A percentile compares a stretch with the other conserved stretches of the same genome.
These are phyloP conservation scores for Schwanniomyces occidentalis DNA, from an alignment of 805 yeast genomes.

Conservation along the genomic window DNA sequence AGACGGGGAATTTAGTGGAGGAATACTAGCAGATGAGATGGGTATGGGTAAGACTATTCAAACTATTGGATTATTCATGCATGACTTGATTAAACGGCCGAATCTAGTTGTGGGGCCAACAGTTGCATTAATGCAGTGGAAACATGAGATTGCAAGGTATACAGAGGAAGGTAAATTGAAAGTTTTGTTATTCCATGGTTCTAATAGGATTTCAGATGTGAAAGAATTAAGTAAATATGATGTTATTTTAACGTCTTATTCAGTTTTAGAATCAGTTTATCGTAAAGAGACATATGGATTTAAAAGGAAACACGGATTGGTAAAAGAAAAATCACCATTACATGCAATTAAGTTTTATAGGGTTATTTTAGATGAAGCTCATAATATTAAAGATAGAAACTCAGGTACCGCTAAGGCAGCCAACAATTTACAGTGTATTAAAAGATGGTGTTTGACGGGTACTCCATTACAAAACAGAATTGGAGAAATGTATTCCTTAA, in stretches of 20 bases:
- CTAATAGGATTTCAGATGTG: conserved; percentile 61
- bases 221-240: conserved; percentile 64
- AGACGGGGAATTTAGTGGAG: conserved; percentile 76
- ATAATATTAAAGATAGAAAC: conserved; percentile 92
- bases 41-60: conserved; percentile 99
- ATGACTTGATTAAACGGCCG: conserved; percentile 66
- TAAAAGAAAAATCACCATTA: conserved; percentile 72
- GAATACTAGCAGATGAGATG: conserved; percentile 97
- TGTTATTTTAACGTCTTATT: conserved; percentile 87
- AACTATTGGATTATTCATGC: conserved; percentile 83
- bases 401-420: conserved; percentile 94
- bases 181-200: conserved; percentile 82
- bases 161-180: conserved; percentile 64
- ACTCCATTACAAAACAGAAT: conserved; percentile 96
- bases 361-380: conserved; percentile 94
- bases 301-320: conserved; percentile 64
- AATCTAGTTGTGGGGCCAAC: conserved; percentile 95
- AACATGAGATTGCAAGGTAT: conserved; percentile 84
- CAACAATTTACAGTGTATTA: conserved; percentile 64
- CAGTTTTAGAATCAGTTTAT: conserved; percentile 84
- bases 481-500: conserved; percentile 92
- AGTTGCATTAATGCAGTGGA: conserved; percentile 99
- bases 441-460: conserved; percentile 91
- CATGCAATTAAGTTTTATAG: conserved; percentile 79
- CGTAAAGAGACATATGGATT: conserved; percentile 85